Evolutionary conservation across 2,329 filamentous ascomycete genomes (phyloP).

Genomic region (Xylaria sp.): DNA sequence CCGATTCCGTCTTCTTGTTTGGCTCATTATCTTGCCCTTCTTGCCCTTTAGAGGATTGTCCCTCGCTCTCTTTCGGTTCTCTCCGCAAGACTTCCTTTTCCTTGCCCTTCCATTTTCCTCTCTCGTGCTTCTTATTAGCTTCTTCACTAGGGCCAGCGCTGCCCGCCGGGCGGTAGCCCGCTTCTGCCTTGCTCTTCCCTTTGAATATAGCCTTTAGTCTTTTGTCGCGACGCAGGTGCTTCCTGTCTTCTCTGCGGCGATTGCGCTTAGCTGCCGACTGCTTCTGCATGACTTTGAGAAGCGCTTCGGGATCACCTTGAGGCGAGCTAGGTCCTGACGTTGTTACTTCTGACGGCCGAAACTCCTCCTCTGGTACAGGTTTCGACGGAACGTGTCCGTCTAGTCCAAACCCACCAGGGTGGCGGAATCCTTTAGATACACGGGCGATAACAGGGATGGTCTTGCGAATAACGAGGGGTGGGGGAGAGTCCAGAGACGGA

Average conservation of each 20-base stretch:
- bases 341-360: constrained; percentile 13
- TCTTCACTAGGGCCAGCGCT: background rate
- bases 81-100: constrained; percentile 1
- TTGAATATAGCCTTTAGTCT: constrained; percentile 36
- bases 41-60: constrained; percentile 5
- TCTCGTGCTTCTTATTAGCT: constrained; percentile 23
- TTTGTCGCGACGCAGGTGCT: constrained; percentile 37
- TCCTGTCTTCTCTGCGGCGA: constrained; percentile 43
- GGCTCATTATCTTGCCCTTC: constrained; percentile 41
- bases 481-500: constrained; percentile 16
- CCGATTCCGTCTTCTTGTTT: constrained; percentile 49
- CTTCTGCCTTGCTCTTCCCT: constrained; percentile 35
- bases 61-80: constrained; percentile 3
- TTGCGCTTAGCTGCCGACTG: constrained; percentile 42
- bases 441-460: constrained; percentile 39
- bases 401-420: constrained; percentile 40
- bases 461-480: constrained; percentile 18
- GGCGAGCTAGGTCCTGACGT: constrained; percentile 8
- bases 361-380: constrained; percentile 26
- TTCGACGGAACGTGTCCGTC: constrained; percentile 43
- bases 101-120: constrained; percentile 36
- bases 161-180: background rate
- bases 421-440: constrained; percentile 33
- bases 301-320: constrained; percentile 34
- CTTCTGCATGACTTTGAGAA: constrained; percentile 39